Base-by-base conservation (phyloP, 768 basidiomycete species). In the Mycena metata region DNA sequence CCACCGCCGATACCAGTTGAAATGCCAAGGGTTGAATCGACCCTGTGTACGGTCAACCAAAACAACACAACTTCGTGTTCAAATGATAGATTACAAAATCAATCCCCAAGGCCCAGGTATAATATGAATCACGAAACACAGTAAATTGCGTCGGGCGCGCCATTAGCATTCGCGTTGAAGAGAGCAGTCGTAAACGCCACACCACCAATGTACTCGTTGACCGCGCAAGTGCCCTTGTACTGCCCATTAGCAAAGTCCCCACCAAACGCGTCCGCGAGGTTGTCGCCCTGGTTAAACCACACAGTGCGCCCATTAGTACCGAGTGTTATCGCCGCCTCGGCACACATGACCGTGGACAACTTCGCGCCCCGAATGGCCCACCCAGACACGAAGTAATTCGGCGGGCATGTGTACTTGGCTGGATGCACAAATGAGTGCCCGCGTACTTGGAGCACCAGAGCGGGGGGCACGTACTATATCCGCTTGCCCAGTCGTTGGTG, bases 261-360 rank as follows among this genome's bases (percentile, higher is more conserved):
- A 3, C 71, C 71, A 12, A 58, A 35, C 17, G 6, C 13, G 30
- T 72, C 60, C 39, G 55, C 60, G 15, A 67, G 54, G 24, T 66
- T 64, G 36, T 72, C 71, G 33, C 51, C 45, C 52, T 69, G 60
- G 54, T 72, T 56, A 17, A 72, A 72, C 71, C 71, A 72, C 36
- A 72, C 71, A 23, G 71, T 72, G 46, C 66, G 66, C 26, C 70
- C 52, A 8, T 11, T 65, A 33, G 67, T 66, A 12, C 68, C 65
- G 7, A 72, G 62, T 2, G 64, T 19, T 24, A 16, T 16, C 17
- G 56, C 17, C 19, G 71, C 67, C 2, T 64, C 17, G 8, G 55
- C 59, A 15, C 71, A 72, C 43, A 72, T 39, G 5, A 72, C 54
- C 6, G 67, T 66, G 9, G 71, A 72, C 16, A 66, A 21, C 36